A percentile compares a stretch with the other conserved stretches of the same genome.
These are phyloP conservation scores for Agrocybe pediades DNA, from an alignment of 768 basidiomycete species.

Conservation along the genomic window DNA sequence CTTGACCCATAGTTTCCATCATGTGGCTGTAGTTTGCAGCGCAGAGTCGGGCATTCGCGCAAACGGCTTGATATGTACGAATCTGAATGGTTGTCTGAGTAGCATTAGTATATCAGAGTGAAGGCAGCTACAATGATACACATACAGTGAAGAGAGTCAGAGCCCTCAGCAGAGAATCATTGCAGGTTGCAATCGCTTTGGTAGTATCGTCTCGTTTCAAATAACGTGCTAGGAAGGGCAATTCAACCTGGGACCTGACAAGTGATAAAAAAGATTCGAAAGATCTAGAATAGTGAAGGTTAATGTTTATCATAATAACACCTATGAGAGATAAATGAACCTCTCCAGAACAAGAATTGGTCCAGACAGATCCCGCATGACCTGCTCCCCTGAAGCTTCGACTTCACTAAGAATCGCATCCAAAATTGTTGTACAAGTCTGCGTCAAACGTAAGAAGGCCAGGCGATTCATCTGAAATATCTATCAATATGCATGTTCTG, in stretches of 20 bases:
- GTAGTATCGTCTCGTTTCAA: constrained; percentile 64
- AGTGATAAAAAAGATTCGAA: constrained; percentile 30
- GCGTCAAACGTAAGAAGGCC: constrained; percentile 60
- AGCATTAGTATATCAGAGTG: background rate
- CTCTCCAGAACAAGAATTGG: constrained; percentile 49
- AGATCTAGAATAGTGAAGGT: constrained; percentile 16
- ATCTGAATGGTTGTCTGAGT: constrained; percentile 24
- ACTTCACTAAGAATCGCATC: constrained; percentile 57
- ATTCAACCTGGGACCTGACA: constrained; percentile 45
- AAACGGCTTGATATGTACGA: constrained; percentile 26
- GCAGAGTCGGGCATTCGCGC: constrained; percentile 18
- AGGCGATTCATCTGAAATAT: constrained; percentile 56
- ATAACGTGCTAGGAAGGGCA: constrained; percentile 71
- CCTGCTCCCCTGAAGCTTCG: constrained; percentile 41
- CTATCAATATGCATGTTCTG: too few species aligned
- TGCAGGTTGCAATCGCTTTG: constrained; percentile 45
- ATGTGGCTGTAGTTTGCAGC: constrained; percentile 18
- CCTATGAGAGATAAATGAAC: constrained; percentile 23
- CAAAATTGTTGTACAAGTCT: constrained; percentile 63
- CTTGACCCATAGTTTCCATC: constrained; percentile 13
- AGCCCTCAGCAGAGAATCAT: constrained; percentile 54
- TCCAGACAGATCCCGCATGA: constrained; percentile 41
- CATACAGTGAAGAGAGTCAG: constrained; percentile 34
- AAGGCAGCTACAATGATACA: background rate
- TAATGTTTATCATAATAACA: background rate